A percentile compares a stretch with the other conserved stretches of the same genome.
Evolutionary conservation across 2,329 filamentous ascomycete species (phyloP).

Genomic region (Acrocalymma vagum): DNA sequence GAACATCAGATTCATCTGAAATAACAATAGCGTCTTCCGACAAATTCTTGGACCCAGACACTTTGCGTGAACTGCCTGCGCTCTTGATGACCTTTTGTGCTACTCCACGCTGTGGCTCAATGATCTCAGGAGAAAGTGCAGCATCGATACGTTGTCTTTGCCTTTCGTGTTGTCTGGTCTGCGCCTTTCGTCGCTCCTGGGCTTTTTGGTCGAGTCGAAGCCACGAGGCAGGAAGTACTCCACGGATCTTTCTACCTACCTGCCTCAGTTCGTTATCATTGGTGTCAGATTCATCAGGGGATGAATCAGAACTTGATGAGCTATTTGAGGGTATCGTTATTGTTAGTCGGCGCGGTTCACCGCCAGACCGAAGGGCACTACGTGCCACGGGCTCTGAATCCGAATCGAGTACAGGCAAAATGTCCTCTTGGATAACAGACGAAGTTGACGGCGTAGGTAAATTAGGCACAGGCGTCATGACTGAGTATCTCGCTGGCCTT

Average conservation of each 20-base stretch:
- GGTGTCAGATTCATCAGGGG: conserved; percentile 37
- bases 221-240: conserved; percentile 60
- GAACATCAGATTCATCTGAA: conserved; percentile 47
- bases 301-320: conserved; percentile 26
- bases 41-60: conserved; percentile 1
- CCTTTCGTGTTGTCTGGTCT: conserved; percentile 24
- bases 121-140: conserved; percentile 26
- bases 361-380: conserved; percentile 18
- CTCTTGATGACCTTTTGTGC: conserved; percentile 36
- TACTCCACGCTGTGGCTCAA: conserved; percentile 42
- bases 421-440: conserved; percentile 32
- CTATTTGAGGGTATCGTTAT: conserved; percentile 29
- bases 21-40: conserved; percentile 34
- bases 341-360: conserved; percentile 16
- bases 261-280: conserved; percentile 41
- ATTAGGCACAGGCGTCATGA: conserved; percentile 18
- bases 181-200: conserved; percentile 32
- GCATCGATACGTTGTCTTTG: conserved; percentile 16
- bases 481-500: conserved; percentile 3
- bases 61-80: conserved; percentile 2
- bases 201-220: conserved; percentile 55
- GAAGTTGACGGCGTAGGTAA: conserved; percentile 44
- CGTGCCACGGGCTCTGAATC: conserved; percentile 30
- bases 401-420: conserved; percentile 17
- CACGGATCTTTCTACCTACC: conserved; percentile 54